Conservation (phyloP, 805 yeast species). For the Sugiyamaella lignohabitans region DNA sequence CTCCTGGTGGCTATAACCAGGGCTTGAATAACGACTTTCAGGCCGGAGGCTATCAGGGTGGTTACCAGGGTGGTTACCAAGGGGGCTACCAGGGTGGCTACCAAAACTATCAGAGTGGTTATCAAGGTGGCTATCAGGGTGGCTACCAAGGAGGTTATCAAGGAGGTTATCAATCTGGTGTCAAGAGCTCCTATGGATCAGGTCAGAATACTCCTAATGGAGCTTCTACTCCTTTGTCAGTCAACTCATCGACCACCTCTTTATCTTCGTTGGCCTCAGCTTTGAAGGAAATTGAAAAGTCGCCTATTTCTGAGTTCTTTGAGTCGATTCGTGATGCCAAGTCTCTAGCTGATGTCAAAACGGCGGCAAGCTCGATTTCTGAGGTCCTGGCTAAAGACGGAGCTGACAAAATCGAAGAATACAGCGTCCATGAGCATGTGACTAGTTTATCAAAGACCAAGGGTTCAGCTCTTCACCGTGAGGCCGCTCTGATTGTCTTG, state of each 20-base stretch:
- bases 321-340: constrained; percentile 45
- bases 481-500: constrained; percentile 60
- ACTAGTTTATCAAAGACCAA: constrained; percentile 67
- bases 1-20: constrained; percentile 1
- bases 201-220: constrained; percentile 12
- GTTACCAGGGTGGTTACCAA: constrained; percentile 1
- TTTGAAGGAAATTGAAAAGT: constrained; percentile 52
- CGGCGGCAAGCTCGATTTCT: constrained; percentile 49
- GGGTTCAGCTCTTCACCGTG: constrained; percentile 67
- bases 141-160: constrained; percentile 2
- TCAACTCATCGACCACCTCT: constrained; percentile 57
- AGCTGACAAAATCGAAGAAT: constrained; percentile 45
- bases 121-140: background rate
- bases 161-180: background rate
- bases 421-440: constrained; percentile 60
- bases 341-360: constrained; percentile 48
- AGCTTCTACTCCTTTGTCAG: constrained; percentile 25
- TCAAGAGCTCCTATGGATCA: background rate
- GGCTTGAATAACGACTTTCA: background rate
- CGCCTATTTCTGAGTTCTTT: constrained; percentile 62
- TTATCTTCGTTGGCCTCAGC: constrained; percentile 70
- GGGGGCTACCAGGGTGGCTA: background rate
- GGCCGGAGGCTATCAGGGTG: constrained; percentile 5
- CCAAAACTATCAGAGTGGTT: background rate
- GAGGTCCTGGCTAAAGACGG: constrained; percentile 44